A percentile compares a stretch with the other conserved stretches of the same genome.
Conservation (phyloP, 352 stramenopile species). For the Globisporangium solare region DNA sequence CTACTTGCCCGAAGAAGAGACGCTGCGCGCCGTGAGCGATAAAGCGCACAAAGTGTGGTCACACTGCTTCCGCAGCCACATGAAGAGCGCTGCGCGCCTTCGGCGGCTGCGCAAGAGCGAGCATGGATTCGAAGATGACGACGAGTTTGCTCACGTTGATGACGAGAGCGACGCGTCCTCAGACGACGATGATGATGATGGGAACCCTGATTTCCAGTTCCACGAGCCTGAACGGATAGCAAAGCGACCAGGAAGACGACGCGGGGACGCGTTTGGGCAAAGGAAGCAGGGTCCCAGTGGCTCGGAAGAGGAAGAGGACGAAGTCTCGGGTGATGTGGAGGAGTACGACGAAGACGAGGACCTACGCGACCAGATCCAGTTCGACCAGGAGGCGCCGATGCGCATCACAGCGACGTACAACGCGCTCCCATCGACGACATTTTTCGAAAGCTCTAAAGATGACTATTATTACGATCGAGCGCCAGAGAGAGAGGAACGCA, state of each 20-base stretch:
- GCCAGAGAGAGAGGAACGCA: not conserved
- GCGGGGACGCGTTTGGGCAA: not conserved
- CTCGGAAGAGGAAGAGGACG: not conserved
- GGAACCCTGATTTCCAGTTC: conserved; percentile 12
- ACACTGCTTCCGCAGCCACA: conserved; percentile 63
- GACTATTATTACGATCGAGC: not conserved
- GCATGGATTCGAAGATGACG: not conserved
- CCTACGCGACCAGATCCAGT: not conserved
- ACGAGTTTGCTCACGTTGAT: not conserved
- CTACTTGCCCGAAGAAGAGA: conserved; percentile 34
- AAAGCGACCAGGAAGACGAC: not conserved
- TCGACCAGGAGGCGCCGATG: conserved; percentile 7
- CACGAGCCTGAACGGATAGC: conserved; percentile 6
- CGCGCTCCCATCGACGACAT: conserved; percentile 7
- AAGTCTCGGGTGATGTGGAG: not conserved
- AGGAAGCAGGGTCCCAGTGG: not conserved
- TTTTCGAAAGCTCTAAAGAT: not conserved
- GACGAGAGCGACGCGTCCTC: not conserved
- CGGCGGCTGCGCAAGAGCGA: not conserved
- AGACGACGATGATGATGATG: conserved; percentile 1
- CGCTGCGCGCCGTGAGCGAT: conserved; percentile 35
- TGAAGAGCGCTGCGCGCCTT: conserved; percentile 35
- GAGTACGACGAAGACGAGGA: not conserved
- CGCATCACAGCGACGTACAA: conserved; percentile 9
- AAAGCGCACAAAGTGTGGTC: conserved; percentile 47